Base-by-base conservation (phyloP, 2,329 filamentous ascomycete genomes). In the Drechslera avenae region DNA sequence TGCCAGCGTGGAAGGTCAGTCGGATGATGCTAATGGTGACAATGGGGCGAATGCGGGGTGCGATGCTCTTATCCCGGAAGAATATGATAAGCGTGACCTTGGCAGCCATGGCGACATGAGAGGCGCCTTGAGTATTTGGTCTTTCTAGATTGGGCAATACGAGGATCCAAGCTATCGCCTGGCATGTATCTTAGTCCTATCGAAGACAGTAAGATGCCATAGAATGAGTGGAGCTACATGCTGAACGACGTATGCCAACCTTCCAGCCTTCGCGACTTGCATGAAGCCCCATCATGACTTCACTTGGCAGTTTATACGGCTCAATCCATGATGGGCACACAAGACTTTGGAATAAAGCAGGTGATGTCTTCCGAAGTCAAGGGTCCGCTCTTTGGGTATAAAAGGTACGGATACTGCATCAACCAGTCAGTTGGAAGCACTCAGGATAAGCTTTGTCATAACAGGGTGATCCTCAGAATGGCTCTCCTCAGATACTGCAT, bases 61-160 rank as follows among this genome's bases (percentile, higher is more conserved):
- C 14, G 13, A 32, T 39, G 37, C 44, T 48, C 37, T 43, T 52
- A 47, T 48, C 44, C 32, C 16, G 13, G 18, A 40, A 16, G 19
- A 16, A 28, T n/a, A 30, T 39, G 45, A 49, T 52, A 49, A 56
- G 50, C 26, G 49, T 44, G 12, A 18, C 37, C 53, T 56, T 56
- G 50, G 53, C 53, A 47, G 50, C 28, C 53, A 46, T 52, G 53
- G 53, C 45, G 43, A 36, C 50, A 50, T 32, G 19, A 31, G 41
- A 53, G 30, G 42, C 21, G 48, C 13, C 48, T 50, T 50, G 36
- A 42, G 17, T 5, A 12, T 18, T 14, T 17, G 4, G 21, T 31
- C 42, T 21, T 50, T 17, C 17, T 35, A 33, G 8, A 31, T 40
- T 23, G 21, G 7, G 3, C 21, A 7, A 23, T 23, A 23, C n/a